Base-by-base conservation (phyloP, 2,329 filamentous ascomycete genomes). In the Neofusicoccum laricinum region DNA sequence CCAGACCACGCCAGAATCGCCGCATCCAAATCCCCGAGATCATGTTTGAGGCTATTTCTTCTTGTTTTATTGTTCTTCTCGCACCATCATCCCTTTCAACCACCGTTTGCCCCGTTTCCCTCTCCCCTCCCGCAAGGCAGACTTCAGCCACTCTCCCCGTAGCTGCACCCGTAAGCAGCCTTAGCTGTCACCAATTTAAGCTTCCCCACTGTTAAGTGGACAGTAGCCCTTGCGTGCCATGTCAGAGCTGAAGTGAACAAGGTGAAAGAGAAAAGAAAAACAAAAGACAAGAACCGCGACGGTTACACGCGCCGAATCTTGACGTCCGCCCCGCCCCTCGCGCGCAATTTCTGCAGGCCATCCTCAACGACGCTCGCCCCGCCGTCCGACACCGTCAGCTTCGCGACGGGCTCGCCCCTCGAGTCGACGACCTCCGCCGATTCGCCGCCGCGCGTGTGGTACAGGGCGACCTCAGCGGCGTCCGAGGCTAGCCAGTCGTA, bases 401-500 rank as follows among this genome's bases (percentile, higher is more conserved):
- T 64, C 21, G 74, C 74, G 61, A 73, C 70, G 51, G 72, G 63
- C 11, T 68, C 67, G 12, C 77, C 76, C 14, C 72, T 67, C 17
- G 67, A 66, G 66, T 78, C 74, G 32, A 79, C 76, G 50, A 80
- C 59, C 38, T 66, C 64, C 8, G 77, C 73, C 62, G 69, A 73
- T 53, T 75, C 72, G 41, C 73, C 74, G 40, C 71, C 70, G 59
- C 73, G 75, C 5, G 71, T 71, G 6, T 76, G 73, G 69, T 78
- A 80, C 38, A 77, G 65, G 63, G 71, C 73, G 19, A 80, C 70
- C 65, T 76, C 76, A 15, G 73, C 75, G 15, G 73, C 75, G 57
- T 73, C 75, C n/a, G 70, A 15, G 50, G 10, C 71, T 41, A 76
- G 69, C 78, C 78, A 80, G 61, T 80, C 75, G 66, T 79, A 80